Percentiles rank a stretch among this genome's conserved stretches.
phyloP scores from a whole-genome alignment of 2,329 filamentous ascomycete species.

The Xylaria sp. region DNA sequence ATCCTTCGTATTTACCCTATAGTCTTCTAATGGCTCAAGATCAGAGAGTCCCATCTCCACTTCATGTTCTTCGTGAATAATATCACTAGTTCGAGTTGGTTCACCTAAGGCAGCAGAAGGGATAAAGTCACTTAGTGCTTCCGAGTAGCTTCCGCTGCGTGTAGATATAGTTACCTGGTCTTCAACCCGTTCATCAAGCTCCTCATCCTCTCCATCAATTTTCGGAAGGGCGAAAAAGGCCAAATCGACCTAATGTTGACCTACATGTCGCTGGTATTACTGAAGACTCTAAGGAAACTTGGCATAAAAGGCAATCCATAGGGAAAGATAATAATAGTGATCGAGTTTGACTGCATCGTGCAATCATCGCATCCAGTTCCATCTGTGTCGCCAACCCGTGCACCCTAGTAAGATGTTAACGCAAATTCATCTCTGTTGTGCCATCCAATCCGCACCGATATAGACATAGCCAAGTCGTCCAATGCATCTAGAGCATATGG shows the following conservation, averaged over 20 bases:
- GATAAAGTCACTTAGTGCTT: slow-evolving; percentile 3
- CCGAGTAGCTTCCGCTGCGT: slow-evolving; percentile 15
- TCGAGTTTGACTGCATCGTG: slow-evolving; percentile 18
- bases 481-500: slow-evolving; percentile 44
- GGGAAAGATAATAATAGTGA: slow-evolving; percentile 11
- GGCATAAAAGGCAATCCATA: slow-evolving; percentile 40
- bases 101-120: not conserved
- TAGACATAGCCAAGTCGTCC: slow-evolving; percentile 43
- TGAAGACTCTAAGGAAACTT: slow-evolving; percentile 27
- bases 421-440: slow-evolving; percentile 12
- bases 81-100: not conserved
- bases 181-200: slow-evolving; percentile 11
- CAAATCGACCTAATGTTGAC: slow-evolving; percentile 45
- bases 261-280: slow-evolving; percentile 45
- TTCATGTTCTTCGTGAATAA: not conserved
- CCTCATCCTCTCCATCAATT: slow-evolving; percentile 23
- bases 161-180: slow-evolving; percentile 19
- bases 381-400: slow-evolving; percentile 15
- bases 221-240: slow-evolving; percentile 41
- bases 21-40: not conserved
- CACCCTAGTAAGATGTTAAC: slow-evolving; percentile 1
- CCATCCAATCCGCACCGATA: slow-evolving; percentile 34
- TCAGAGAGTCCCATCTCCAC: not conserved
- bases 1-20: not conserved
- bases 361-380: slow-evolving; percentile 20